These are phyloP conservation scores for Microcyclosporella mali DNA, from an alignment of 2,329 filamentous ascomycete species.

Conservation along the genomic window DNA sequence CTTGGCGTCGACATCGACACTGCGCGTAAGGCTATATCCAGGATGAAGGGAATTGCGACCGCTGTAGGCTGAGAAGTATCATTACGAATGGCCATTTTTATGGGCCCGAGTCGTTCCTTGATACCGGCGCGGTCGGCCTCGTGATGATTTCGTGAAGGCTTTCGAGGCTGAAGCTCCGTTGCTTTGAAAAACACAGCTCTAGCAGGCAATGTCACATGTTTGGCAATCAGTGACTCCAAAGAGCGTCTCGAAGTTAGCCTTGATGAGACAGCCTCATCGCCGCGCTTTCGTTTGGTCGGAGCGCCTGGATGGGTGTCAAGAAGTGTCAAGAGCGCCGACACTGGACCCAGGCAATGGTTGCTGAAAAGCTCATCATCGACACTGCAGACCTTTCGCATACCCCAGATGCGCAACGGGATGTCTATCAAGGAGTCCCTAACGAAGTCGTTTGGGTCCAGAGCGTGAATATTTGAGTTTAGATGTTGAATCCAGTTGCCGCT, in stretches of 20 bases:
- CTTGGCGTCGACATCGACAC: conserved; percentile 37
- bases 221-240: conserved; percentile 31
- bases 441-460: no score
- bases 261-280: not conserved
- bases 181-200: conserved; percentile 33
- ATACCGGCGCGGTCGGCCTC: not conserved
- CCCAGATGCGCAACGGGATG: conserved; percentile 25
- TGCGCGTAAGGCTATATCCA: conserved; percentile 38
- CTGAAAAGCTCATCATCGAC: conserved; percentile 26
- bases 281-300: conserved; percentile 20
- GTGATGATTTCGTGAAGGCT: not conserved
- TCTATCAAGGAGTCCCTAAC: conserved; percentile 6
- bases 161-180: conserved; percentile 7
- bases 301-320: not conserved
- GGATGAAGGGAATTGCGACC: conserved; percentile 23
- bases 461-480: not conserved
- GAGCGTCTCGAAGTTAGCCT: not conserved
- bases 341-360: conserved; percentile 21
- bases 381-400: conserved; percentile 16
- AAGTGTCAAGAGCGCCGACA: conserved; percentile 14
- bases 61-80: conserved; percentile 2
- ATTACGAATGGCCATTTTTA: conserved; percentile 4
- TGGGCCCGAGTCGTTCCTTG: conserved; percentile 6
- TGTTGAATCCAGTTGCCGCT: conserved; percentile 22
- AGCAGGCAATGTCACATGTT: conserved; percentile 39